A percentile compares a stretch with the other conserved stretches of the same genome.
These are phyloP conservation scores for Neocallimastix lanati DNA, from an alignment of 192 early-diverging fungal genomes.

Conservation along the genomic window DNA sequence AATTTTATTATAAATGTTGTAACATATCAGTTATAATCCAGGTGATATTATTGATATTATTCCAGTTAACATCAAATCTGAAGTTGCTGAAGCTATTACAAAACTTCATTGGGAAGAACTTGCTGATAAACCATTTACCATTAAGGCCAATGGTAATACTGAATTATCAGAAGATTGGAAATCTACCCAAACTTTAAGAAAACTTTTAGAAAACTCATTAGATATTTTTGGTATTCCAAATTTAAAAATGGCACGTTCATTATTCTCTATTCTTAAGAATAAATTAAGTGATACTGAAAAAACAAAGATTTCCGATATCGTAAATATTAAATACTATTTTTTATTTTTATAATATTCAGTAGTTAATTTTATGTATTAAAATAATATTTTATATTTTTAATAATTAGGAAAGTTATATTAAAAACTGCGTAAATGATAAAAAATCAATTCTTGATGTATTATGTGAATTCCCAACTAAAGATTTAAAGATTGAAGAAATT, in stretches of 20 bases:
- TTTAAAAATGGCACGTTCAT: not conserved
- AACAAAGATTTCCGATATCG: not conserved
- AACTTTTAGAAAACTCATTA: slow-evolving; percentile 53
- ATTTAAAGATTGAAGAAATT: slow-evolving; percentile 51
- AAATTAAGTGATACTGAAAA: not conserved
- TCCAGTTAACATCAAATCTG: slow-evolving; percentile 50
- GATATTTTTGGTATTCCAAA: slow-evolving; percentile 47
- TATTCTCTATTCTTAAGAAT: not conserved
- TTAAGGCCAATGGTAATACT: slow-evolving; percentile 24
- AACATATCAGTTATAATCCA: slow-evolving; percentile 44
- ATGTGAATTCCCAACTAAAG: slow-evolving; percentile 64
- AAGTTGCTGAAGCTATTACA: slow-evolving; percentile 49
- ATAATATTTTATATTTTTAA: too few species aligned
- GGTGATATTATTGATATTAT: slow-evolving; percentile 65
- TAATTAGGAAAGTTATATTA: not conserved
- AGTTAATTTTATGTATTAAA: too few species aligned
- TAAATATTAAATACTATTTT: not conserved
- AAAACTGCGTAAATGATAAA: not conserved
- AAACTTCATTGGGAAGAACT: slow-evolving; percentile 47
- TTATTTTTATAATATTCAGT: not conserved
- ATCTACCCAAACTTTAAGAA: slow-evolving; percentile 39
- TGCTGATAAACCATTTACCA: slow-evolving; percentile 37
- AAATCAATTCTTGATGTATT: slow-evolving; percentile 40
- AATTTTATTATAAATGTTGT: too few species aligned
- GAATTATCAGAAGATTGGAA: slow-evolving; percentile 28